Conservation (phyloP, 306 rosid genomes). For the Notholithocarpus densiflorus region DNA sequence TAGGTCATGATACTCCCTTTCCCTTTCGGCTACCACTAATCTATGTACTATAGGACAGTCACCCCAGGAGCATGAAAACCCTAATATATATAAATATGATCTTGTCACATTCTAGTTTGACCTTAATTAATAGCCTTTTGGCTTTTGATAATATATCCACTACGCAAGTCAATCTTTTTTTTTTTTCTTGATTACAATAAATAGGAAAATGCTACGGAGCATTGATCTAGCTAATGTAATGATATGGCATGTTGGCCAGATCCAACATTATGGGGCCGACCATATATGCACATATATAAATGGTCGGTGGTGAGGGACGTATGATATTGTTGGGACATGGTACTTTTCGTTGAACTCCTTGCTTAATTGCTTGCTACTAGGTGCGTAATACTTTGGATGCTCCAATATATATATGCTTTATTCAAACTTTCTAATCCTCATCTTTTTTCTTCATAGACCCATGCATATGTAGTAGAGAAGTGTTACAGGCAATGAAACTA, state of each 20-base stretch:
- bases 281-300: background rate
- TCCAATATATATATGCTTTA: constrained; percentile 5
- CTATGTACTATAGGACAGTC: constrained; percentile 12
- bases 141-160: constrained; percentile 6
- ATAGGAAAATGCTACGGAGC: background rate
- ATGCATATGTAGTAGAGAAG: constrained; percentile 55
- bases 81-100: background rate
- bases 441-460: constrained; percentile 36
- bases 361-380: constrained; percentile 3
- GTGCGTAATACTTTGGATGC: constrained; percentile 15
- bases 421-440: constrained; percentile 2
- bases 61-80: background rate
- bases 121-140: background rate
- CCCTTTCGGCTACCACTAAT: constrained; percentile 56
- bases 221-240: background rate
- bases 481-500: constrained; percentile 61
- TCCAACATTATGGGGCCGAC: constrained; percentile 2
- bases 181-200: background rate
- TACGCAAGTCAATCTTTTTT: constrained; percentile 20
- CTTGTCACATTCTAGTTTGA: constrained; percentile 21
- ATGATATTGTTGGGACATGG: constrained; percentile 6
- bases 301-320: constrained; percentile 23
- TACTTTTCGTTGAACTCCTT: constrained; percentile 5
- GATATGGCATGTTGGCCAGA: background rate
- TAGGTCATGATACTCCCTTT: constrained; percentile 23